Conservation (phyloP, 352 stramenopile species). For the Phytophthora podocarpi region DNA sequence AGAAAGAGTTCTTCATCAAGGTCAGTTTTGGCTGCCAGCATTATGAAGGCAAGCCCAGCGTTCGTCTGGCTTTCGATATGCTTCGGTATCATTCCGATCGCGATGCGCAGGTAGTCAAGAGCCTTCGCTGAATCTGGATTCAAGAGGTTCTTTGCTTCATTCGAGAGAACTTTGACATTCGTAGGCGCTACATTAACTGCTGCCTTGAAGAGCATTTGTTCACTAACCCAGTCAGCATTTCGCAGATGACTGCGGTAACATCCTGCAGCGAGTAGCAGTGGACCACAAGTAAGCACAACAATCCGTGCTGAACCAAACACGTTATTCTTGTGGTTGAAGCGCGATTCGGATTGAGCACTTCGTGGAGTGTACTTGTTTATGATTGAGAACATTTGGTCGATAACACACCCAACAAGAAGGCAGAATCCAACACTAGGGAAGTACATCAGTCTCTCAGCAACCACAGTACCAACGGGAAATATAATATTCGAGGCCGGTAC, state of each 20-base stretch:
- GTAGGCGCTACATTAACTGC: slow-evolving; percentile 59
- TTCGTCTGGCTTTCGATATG: slow-evolving; percentile 69
- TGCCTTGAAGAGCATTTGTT: slow-evolving; percentile 61
- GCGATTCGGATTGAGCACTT: not conserved
- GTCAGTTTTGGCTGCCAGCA: slow-evolving; percentile 9
- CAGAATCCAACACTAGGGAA: slow-evolving; percentile 90
- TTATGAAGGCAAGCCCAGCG: slow-evolving; percentile 50
- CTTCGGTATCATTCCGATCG: slow-evolving; percentile 42
- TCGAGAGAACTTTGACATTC: slow-evolving; percentile 83
- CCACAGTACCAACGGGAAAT: slow-evolving; percentile 90
- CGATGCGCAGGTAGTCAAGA: slow-evolving; percentile 41
- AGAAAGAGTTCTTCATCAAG: slow-evolving; percentile 35
- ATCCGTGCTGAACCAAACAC: slow-evolving; percentile 8
- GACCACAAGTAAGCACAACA: slow-evolving; percentile 16
- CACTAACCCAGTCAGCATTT: slow-evolving; percentile 72
- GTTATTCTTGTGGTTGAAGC: not conserved
- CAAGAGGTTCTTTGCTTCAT: slow-evolving; percentile 70
- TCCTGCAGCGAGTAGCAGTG: slow-evolving; percentile 36
- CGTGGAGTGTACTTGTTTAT: slow-evolving; percentile 19
- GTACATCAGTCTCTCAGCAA: slow-evolving; percentile 92
- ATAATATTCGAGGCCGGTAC: slow-evolving; percentile 91
- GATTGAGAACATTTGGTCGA: slow-evolving; percentile 36
- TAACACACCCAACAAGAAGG: slow-evolving; percentile 52
- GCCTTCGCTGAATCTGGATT: slow-evolving; percentile 43
- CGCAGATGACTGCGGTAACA: slow-evolving; percentile 50